These are phyloP conservation scores for Theobroma cacao DNA, from an alignment of 345 rosid species.

Conservation along the genomic window DNA sequence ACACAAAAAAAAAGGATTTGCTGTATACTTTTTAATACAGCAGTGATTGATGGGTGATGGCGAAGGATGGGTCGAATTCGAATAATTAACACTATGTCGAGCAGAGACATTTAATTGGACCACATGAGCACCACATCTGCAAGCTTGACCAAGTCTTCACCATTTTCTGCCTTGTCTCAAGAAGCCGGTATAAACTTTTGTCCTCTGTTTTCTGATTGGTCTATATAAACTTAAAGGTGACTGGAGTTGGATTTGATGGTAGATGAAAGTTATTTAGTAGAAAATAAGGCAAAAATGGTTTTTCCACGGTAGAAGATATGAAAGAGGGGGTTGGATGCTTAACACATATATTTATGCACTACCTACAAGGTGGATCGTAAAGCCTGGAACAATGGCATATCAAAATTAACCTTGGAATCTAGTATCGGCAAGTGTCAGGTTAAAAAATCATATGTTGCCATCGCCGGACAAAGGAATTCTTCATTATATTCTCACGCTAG, in stretches of 20 bases:
- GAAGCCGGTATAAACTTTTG: background rate
- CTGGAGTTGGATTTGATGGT: no score
- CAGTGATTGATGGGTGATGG: background rate
- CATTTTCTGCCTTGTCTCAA: background rate
- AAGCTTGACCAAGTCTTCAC: background rate
- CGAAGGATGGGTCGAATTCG: background rate
- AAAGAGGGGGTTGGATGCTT: no score
- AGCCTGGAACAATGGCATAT: no score
- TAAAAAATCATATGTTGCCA: background rate
- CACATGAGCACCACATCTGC: background rate
- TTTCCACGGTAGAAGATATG: no score
- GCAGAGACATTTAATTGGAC: background rate
- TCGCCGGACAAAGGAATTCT: background rate
- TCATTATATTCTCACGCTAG: background rate
- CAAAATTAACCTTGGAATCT: background rate
- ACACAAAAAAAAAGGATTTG: background rate
- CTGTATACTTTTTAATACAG: background rate
- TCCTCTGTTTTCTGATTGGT: background rate
- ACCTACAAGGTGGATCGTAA: background rate
- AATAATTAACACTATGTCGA: background rate
- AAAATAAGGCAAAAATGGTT: no score
- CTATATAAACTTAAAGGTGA: background rate
- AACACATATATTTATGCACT: no score
- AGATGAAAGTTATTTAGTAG: no score
- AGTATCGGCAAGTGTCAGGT: background rate